Base-by-base conservation (phyloP, 495 filamentous ascomycete species). In the Oleoguttula mirabilis region DNA sequence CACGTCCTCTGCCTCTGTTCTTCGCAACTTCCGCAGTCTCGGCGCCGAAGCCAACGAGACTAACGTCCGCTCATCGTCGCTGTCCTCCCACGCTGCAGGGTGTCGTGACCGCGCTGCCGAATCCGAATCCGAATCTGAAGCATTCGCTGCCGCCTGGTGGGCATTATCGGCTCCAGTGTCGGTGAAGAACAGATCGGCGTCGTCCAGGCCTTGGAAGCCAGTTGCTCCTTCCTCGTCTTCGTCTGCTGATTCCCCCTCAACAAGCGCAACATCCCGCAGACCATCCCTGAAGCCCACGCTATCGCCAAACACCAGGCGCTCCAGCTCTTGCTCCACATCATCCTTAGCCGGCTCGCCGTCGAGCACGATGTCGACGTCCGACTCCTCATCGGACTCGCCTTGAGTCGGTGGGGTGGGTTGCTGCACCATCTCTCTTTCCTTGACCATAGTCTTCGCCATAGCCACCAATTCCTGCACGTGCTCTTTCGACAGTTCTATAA, bases 11-110 rank as follows among this genome's bases (percentile, higher is more conserved):
- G 68, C 70, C 51, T 92, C 88, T 14, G 75, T 71, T 6, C 73
- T 62, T 27, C 90, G 74, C 35, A 96, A 66, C 58, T 95, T 96
- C 34, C 88, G 71, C 54, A 93, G 62, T 34, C 79, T 72, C 15
- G 71, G 69, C 31, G 78, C 74, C 30, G 76, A 69, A 8, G 81
- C 81, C 10, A 98, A 71, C 3, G 88, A 94, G 34, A 98, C 68
- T 15, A 74, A 73, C 37, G 94, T 65, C 28, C 80, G 74, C 56
- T 98, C 90, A 53, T 98, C 90, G 52, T 96, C 90, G 61, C 87
- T 94, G 63, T 98, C 90, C 50, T 85, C 75, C 90, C 90, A 98
- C 11, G 83, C 80, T 10, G 82, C 64, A 41, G 44, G 54, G n/a
- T 55, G 46, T 4, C 61, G 60, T 22, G 65, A 61, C 5, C 56